A percentile compares a stretch with the other conserved stretches of the same genome.
Conservation (phyloP, 305 asterid species). For the Fraxinus albicans region DNA sequence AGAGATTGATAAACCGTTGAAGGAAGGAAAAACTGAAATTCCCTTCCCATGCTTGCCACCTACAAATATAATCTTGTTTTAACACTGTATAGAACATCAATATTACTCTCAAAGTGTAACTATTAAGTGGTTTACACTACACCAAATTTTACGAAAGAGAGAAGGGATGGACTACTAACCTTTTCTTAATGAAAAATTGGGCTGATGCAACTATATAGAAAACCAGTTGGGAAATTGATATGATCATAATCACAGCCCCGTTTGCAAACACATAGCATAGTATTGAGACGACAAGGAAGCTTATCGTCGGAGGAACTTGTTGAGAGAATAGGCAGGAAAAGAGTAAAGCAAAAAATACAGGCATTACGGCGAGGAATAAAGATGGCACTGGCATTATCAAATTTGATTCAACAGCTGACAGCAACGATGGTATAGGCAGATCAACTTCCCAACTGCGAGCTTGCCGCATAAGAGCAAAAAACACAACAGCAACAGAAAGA, state of each 20-base stretch:
- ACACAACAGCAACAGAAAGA: slow-evolving; percentile 71
- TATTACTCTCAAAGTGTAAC: neutral
- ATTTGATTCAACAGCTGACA: slow-evolving; percentile 90
- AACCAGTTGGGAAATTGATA: slow-evolving; percentile 57
- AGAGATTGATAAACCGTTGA: slow-evolving; percentile 48
- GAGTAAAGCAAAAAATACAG: slow-evolving; percentile 56
- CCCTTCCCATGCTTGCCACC: slow-evolving; percentile 71
- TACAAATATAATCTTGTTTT: slow-evolving; percentile 42
- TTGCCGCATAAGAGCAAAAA: slow-evolving; percentile 95
- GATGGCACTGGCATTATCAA: slow-evolving; percentile 68
- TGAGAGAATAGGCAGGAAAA: slow-evolving; percentile 57
- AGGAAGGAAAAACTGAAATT: slow-evolving; percentile 43
- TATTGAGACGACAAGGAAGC: slow-evolving; percentile 59
- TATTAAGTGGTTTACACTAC: neutral
- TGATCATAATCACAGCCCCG: slow-evolving; percentile 62
- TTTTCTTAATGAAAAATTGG: slow-evolving; percentile 67
- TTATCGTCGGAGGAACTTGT: slow-evolving; percentile 54
- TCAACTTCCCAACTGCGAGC: slow-evolving; percentile 88
- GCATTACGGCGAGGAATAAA: slow-evolving; percentile 52
- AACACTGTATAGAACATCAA: slow-evolving; percentile 26
- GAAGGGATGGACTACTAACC: slow-evolving; percentile 50
- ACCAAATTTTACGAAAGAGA: neutral
- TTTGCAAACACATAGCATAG: slow-evolving; percentile 81
- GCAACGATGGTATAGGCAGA: slow-evolving; percentile 78
- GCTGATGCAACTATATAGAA: slow-evolving; percentile 58